These are phyloP conservation scores for Collybia nuda DNA, from an alignment of 768 basidiomycete species.

Conservation along the genomic window DNA sequence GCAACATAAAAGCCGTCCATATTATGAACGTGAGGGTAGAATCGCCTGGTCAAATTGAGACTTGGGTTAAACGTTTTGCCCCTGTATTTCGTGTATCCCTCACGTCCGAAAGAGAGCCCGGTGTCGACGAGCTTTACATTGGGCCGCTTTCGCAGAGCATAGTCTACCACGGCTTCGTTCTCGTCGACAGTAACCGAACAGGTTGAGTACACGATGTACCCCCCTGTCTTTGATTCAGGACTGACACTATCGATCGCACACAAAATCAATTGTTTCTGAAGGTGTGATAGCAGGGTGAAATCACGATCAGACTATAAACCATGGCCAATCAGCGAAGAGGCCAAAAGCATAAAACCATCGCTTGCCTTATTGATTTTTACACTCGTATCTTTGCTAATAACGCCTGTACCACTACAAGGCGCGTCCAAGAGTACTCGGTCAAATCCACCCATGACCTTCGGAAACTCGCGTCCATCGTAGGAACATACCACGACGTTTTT, in stretches of 20 bases:
- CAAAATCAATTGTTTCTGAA: constrained; percentile 97
- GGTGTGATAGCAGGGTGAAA: constrained; percentile 92
- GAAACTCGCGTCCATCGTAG: constrained; percentile 96
- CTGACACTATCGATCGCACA: constrained; percentile 97
- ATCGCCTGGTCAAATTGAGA: constrained; percentile 80
- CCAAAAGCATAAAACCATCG: constrained; percentile 6
- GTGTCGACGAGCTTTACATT: constrained; percentile 91
- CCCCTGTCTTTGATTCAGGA: constrained; percentile 87
- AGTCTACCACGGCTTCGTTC: constrained; percentile 97
- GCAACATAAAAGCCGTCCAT: constrained; percentile 99
- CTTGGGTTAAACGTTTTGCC: constrained; percentile 87
- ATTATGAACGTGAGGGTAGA: constrained; percentile 97
- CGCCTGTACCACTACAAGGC: constrained; percentile 97
- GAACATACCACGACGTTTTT: constrained; percentile 98
- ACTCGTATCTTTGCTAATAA: constrained; percentile 96
- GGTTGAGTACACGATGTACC: constrained; percentile 95
- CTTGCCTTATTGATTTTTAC: constrained; percentile 97
- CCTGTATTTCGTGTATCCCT: constrained; percentile 87
- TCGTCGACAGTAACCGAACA: constrained; percentile 98
- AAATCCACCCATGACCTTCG: constrained; percentile 98
- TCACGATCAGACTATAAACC: constrained; percentile 81
- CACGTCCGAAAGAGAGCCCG: constrained; percentile 89
- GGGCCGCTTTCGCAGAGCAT: constrained; percentile 92
- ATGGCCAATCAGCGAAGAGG: constrained; percentile 1
- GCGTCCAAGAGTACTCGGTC: constrained; percentile 97